Evolutionary conservation across 2,329 filamentous ascomycete species (phyloP).

Genomic region (Aaosphaeria arxii): DNA sequence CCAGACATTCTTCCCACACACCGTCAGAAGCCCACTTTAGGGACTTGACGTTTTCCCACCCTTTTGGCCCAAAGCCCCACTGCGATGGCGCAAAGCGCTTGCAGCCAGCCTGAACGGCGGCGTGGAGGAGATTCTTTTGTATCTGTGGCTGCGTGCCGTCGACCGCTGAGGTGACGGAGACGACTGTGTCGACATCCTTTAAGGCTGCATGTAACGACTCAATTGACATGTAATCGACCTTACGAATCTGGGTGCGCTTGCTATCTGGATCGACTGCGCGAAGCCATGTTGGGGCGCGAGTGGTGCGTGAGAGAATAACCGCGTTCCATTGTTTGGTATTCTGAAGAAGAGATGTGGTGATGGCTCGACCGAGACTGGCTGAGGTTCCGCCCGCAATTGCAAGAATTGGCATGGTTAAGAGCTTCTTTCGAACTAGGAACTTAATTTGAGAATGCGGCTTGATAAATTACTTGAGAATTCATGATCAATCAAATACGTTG

Average conservation of each 20-base stretch:
- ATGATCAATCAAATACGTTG: not conserved
- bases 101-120: conserved; percentile 1
- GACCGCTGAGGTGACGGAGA: conserved; percentile 1
- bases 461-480: not conserved
- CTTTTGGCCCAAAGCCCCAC: conserved; percentile 1
- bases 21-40: not conserved
- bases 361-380: conserved; percentile 1
- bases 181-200: conserved; percentile 1
- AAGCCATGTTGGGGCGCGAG: not conserved
- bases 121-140: conserved; percentile 1
- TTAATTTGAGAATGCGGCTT: not conserved
- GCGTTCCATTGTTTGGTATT: not conserved
- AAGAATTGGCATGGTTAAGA: conserved; percentile 1
- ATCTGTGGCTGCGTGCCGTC: conserved; percentile 1
- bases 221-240: not conserved
- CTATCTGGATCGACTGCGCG: conserved; percentile 1
- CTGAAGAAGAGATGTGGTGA: not conserved
- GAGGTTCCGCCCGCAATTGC: conserved; percentile 2
- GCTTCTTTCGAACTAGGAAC: not conserved
- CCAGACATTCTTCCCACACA: not conserved
- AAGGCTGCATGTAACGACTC: not conserved
- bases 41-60: conserved; percentile 1
- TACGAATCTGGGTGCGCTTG: not conserved
- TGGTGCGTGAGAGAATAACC: not conserved
- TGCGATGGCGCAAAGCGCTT: conserved; percentile 2